Evolutionary conservation across 179 eudicot species (phyloP).

Genomic region (Amaranthus tricolor): DNA sequence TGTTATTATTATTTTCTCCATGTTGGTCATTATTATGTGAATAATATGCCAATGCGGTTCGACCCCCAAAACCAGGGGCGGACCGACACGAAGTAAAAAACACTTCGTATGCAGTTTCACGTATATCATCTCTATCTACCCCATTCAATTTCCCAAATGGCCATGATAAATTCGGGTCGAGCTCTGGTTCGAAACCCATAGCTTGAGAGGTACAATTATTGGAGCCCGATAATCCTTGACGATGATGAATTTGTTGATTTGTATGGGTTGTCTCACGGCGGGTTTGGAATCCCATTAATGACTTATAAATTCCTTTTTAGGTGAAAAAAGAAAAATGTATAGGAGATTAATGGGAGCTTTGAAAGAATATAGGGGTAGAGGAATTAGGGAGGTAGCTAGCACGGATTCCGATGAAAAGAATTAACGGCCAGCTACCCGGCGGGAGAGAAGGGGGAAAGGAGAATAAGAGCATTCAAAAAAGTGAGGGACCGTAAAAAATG

Average conservation of each 20-base stretch:
- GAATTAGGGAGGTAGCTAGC: no score
- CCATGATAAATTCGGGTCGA: constrained; percentile 43
- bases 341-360: no score
- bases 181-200: constrained; percentile 8
- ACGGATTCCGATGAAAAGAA: no score
- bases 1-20: constrained; percentile 24
- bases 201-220: neutral
- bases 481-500: neutral
- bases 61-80: constrained; percentile 86
- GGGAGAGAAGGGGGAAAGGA: constrained; percentile 9
- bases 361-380: no score
- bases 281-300: neutral
- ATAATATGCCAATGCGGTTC: constrained; percentile 46
- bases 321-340: no score
- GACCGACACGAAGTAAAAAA: constrained; percentile 92
- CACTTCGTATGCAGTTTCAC: constrained; percentile 88
- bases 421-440: no score
- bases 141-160: constrained; percentile 59
- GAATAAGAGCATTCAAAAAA: constrained; percentile 23
- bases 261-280: neutral
- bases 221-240: constrained; percentile 8
- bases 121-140: constrained; percentile 54
- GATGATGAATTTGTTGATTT: constrained; percentile 23
- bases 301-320: no score
- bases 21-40: constrained; percentile 21